These are phyloP conservation scores for Epichloe coenophiala DNA, from an alignment of 2,329 filamentous ascomycete genomes.

Conservation along the genomic window DNA sequence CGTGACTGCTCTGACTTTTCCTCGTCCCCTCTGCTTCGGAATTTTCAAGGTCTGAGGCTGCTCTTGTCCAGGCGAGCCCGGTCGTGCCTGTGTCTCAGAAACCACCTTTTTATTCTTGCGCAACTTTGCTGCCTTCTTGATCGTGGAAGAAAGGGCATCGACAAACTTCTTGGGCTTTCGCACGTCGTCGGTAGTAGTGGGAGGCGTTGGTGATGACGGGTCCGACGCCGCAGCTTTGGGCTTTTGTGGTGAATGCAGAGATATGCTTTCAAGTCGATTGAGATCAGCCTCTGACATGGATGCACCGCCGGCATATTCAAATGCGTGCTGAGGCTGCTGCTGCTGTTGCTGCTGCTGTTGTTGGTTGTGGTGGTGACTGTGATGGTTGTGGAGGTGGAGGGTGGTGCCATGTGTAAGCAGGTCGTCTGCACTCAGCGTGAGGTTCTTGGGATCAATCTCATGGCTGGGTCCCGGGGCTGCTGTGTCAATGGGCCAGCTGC, in stretches of 20 bases:
- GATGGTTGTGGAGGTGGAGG: neutral
- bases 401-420: neutral
- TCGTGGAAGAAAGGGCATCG: conserved; percentile 27
- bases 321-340: conserved; percentile 4
- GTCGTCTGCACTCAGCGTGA: conserved; percentile 11
- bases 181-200: conserved; percentile 14
- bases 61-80: conserved; percentile 20
- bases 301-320: conserved; percentile 16
- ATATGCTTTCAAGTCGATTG: conserved; percentile 33
- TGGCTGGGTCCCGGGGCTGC: conserved; percentile 13
- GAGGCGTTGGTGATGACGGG: conserved; percentile 20
- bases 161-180: conserved; percentile 27
- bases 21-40: conserved; percentile 19
- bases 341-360: conserved; percentile 5
- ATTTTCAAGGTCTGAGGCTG: conserved; percentile 16
- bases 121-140: conserved; percentile 25
- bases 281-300: conserved; percentile 36
- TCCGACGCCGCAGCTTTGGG: conserved; percentile 13
- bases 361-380: neutral
- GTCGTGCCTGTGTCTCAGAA: conserved; percentile 7
- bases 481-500: conserved; percentile 18
- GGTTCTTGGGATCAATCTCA: conserved; percentile 17
- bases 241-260: conserved; percentile 25
- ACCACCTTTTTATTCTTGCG: conserved; percentile 17
- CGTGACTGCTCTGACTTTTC: conserved; percentile 9